Base-by-base conservation (phyloP, 495 filamentous ascomycete genomes). In the Stereocaulon alpinum region DNA sequence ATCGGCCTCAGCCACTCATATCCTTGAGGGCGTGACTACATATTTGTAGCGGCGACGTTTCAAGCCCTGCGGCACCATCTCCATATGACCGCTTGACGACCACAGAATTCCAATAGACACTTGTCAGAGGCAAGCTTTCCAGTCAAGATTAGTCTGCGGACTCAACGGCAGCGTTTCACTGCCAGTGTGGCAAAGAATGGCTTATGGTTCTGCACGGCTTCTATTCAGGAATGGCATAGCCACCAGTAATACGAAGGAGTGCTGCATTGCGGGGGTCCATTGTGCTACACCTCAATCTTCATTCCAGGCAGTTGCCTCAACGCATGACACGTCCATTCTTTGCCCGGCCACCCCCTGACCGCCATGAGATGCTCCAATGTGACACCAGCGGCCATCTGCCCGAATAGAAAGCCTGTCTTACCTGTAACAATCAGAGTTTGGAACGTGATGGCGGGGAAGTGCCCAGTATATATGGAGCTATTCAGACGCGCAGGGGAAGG, bases 321-420 rank as follows among this genome's bases (percentile, higher is more conserved):
- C 49, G 5, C 37, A 64, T 61, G 62, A 61, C 53, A 49, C 41
- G 24, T 61, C 5, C 62, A 64, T 64, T 64, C 61, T 43, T 54
- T 22, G 40, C 55, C 48, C 61, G 37, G 54, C 48, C 56, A 59
- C 43, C 56, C 22, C 48, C 61, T 59, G 51, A 54, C 47, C n/a
- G n/a, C 40, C 24, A 57, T 20, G 40, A 56, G 40, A 7, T 40
- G 6, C 56, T 49, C 37, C 30, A 61, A 61, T 56, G 51, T 61
- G 59, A 60, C 50, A 24, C 20, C 9, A n/a, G 45, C 37, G 48
- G 24, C 17, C 50, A 54, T 55, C 47, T 54, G 58, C 41, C 40
- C 12, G 58, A 40, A 15, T 27, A 51, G 9, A 3, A 55, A 56
- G 43, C 9, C 43, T 47, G 53, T 48, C 34, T 22, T 14, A 7